A percentile compares a stretch with the other conserved stretches of the same genome.
phyloP scores from a whole-genome alignment of 2,329 filamentous ascomycete genomes.

The Orbilia quercus region DNA sequence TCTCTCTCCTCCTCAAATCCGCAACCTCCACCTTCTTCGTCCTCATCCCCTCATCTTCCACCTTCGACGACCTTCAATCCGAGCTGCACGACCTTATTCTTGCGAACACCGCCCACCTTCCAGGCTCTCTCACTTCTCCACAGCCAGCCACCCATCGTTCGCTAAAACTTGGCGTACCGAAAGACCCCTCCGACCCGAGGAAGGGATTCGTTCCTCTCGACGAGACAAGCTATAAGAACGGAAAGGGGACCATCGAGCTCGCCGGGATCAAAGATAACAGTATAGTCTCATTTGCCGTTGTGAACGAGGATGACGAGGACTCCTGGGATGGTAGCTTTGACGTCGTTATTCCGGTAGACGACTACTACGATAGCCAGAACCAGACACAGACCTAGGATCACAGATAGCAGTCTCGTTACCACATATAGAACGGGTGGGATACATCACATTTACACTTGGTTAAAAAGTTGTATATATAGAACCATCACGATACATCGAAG shows the following conservation, averaged over 20 bases:
- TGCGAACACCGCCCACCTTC: constrained; percentile 30
- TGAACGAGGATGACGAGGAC: constrained; percentile 9
- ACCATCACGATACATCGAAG: background rate
- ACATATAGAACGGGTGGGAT: too few species aligned
- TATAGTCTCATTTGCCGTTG: constrained; percentile 27
- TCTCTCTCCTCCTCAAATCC: constrained; percentile 52
- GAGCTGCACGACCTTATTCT: constrained; percentile 19
- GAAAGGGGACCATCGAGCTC: constrained; percentile 4
- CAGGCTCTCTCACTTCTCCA: background rate
- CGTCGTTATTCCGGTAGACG: constrained; percentile 27
- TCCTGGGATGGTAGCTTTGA: constrained; percentile 40
- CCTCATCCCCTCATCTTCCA: constrained; percentile 27
- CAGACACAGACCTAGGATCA: constrained; percentile 12
- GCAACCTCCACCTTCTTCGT: constrained; percentile 48
- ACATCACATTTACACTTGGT: too few species aligned
- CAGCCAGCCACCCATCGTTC: background rate
- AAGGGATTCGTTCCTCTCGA: constrained; percentile 30
- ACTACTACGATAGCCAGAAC: constrained; percentile 38
- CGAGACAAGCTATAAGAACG: constrained; percentile 10
- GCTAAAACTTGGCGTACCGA: constrained; percentile 38
- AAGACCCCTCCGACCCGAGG: constrained; percentile 18
- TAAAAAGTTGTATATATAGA: background rate
- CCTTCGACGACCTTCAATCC: constrained; percentile 27
- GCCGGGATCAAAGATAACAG: constrained; percentile 36
- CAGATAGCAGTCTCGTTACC: too few species aligned